Base-by-base conservation (phyloP, 164 flowering plant species). In the Paratinospora sagittata region DNA sequence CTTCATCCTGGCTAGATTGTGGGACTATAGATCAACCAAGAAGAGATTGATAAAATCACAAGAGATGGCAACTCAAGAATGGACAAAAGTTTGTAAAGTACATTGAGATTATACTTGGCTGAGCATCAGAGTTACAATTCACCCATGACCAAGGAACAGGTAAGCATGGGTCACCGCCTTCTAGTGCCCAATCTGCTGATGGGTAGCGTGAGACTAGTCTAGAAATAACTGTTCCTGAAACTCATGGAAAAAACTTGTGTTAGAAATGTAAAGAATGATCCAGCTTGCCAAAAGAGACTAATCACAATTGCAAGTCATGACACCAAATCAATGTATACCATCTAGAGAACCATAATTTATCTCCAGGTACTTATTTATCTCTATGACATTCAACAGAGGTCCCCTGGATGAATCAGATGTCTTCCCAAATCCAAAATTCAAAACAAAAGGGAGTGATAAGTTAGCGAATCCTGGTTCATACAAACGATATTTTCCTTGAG, bases 91-190 rank as follows among this genome's bases (percentile, higher is more conserved):
- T 52, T 52, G n/a, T 52, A 52, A 52, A 52, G 58, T 87, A 96
- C 99, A 93, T 81, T 74, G 84, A 72, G 73, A 79, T 72, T 79
- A 96, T 84, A 60, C 75, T 85, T 72, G 98, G 98, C 67, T 83
- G 92, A 64, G 81, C 79, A 81, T 91, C 97, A 68, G 87, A 82
- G 81, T 78, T 91, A 72, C 99, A 96, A 43, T 71, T 71, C 74
- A 93, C 77, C 98, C 99, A 93, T 65, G 99, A 82, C 92, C 89
- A 91, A 27, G 98, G 92, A 79, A 87, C 94, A 52, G 98, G 99
- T 57, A 88, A 71, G 76, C 99, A 96, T 33, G 97, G 98, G 72
- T 96, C 98, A 68, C 97, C 98, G 64, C 99, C 99, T 81, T 95
- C 99, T 73, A 79, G 81, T 57, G 92, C 93, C 99, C 98, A 96